Conservation (phyloP, 2,329 filamentous ascomycete species). For the Fusarium sp. region DNA sequence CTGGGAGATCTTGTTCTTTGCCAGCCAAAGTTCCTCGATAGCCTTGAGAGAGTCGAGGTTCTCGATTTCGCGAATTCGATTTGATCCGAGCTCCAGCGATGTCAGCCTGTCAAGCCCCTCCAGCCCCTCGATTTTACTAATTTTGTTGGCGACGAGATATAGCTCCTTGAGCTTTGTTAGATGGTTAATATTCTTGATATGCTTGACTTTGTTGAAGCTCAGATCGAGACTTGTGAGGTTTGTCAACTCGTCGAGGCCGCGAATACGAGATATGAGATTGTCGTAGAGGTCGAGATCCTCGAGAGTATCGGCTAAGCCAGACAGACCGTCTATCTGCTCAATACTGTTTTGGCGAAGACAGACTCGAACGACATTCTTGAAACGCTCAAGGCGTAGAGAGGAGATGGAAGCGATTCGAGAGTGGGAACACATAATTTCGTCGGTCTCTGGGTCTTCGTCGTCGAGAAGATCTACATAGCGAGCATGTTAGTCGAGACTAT, state of each 20-base stretch:
- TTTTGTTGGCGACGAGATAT: conserved; percentile 96
- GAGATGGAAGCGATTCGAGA: conserved; percentile 83
- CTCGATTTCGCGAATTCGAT: conserved; percentile 88
- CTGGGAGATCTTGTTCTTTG: conserved; percentile 95
- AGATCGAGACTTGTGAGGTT: conserved; percentile 86
- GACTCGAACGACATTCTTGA: conserved; percentile 79
- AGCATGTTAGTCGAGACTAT: conserved; percentile 31
- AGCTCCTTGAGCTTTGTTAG: conserved; percentile 83
- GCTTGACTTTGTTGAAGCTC: conserved; percentile 99
- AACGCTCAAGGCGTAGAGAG: conserved; percentile 84
- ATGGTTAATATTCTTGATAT: conserved; percentile 89
- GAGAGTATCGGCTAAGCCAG: conserved; percentile 73
- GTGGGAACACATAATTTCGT: conserved; percentile 93
- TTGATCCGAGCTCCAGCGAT: conserved; percentile 91
- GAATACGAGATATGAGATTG: conserved; percentile 90
- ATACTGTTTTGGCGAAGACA: conserved; percentile 96
- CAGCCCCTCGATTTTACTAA: conserved; percentile 86
- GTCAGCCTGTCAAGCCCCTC: conserved; percentile 79
- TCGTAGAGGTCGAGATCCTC: conserved; percentile 95
- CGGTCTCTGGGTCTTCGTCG: conserved; percentile 68
- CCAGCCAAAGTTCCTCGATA: conserved; percentile 92
- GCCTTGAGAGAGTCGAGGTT: conserved; percentile 82
- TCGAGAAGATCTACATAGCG: conserved; percentile 67
- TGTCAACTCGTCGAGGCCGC: conserved; percentile 81
- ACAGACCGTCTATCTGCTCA: conserved; percentile 80